phyloP scores from a whole-genome alignment of 2,329 filamentous ascomycete genomes.

The Curvularia verruculosa region DNA sequence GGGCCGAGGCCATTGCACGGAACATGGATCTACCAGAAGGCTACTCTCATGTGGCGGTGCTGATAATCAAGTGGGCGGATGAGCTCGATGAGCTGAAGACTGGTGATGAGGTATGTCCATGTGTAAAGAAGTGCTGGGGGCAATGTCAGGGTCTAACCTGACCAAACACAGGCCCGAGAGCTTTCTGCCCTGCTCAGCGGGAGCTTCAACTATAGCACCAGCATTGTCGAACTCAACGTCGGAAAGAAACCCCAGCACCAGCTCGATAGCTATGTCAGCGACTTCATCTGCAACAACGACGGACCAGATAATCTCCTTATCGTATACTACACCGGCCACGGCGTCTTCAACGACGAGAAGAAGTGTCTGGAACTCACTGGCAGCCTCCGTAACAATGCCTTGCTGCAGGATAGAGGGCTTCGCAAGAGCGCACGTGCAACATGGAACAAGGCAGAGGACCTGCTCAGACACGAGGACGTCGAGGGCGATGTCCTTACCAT shows the following conservation, averaged over 20 bases:
- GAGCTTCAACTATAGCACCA: conserved; percentile 38
- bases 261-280: conserved; percentile 34
- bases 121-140: not conserved
- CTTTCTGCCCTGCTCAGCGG: conserved; percentile 38
- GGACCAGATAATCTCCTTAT: conserved; percentile 44
- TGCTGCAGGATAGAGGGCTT: conserved; percentile 25
- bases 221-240: conserved; percentile 43
- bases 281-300: conserved; percentile 39
- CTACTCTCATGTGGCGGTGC: conserved; percentile 45
- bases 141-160: not conserved
- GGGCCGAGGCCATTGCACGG: conserved; percentile 31
- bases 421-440: conserved; percentile 37
- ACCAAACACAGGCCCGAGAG: conserved; percentile 34
- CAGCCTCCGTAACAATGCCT: conserved; percentile 11
- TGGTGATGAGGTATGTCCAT: conserved; percentile 28
- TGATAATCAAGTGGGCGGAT: conserved; percentile 47
- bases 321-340: conserved; percentile 51
- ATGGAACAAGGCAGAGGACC: conserved; percentile 45
- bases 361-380: conserved; percentile 38
- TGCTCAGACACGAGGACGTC: conserved; percentile 34
- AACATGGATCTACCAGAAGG: conserved; percentile 42
- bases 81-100: conserved; percentile 45
- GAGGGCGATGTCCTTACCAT: conserved; percentile 48
- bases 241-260: conserved; percentile 44
- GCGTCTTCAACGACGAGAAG: conserved; percentile 29